Base-by-base conservation (phyloP, 2,329 filamentous ascomycete species). In the Tolypocladium inflatum region DNA sequence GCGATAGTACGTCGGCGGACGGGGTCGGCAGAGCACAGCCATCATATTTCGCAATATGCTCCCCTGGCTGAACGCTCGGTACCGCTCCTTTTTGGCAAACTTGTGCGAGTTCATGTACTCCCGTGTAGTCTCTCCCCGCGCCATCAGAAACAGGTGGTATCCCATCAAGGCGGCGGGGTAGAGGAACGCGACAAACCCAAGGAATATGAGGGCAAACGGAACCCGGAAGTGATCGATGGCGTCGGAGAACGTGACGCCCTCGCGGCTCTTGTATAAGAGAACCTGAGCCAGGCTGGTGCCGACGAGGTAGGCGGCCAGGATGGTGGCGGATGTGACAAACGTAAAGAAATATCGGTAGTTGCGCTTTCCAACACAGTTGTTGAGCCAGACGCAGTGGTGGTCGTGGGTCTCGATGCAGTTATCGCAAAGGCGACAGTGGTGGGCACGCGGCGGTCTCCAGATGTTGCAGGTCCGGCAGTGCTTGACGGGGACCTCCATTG, bases 261-360 rank as follows among this genome's bases (percentile, higher is more conserved):
- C 79, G 23, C 79, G 80, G 43, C 79, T 76, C 64, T 79, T 82
- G 76, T 93, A 94, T 26, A 89, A 76, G 50, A 93, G 76, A 41
- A 97, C 79, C 68, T 97, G 94, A 3, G 86, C 84, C n/a, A 97
- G 77, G 60, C 85, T 91, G 30, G 88, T 86, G 23, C 80, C 90
- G 37, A 94, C 77, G 52, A 97, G 80, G 66, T 89, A 93, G 19
- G 91, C 68, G 0, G 87, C 82, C 21, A 97, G 80, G 39, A 97
- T 64, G 0, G 90, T 91, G n/a, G 84, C 85, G 17, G 87, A 85
- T 57, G 84, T 85, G 63, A 99, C 86, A 73, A 97, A 99, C 13
- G 89, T 83, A 71, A 97, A 97, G 74, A 99, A 99, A 73, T 93
- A 97, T 62, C 94, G 90, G 75, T 99, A 99, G 75, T 99, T 99